phyloP scores from a whole-genome alignment of 768 basidiomycete genomes.

The Podaxis pistillaris region DNA sequence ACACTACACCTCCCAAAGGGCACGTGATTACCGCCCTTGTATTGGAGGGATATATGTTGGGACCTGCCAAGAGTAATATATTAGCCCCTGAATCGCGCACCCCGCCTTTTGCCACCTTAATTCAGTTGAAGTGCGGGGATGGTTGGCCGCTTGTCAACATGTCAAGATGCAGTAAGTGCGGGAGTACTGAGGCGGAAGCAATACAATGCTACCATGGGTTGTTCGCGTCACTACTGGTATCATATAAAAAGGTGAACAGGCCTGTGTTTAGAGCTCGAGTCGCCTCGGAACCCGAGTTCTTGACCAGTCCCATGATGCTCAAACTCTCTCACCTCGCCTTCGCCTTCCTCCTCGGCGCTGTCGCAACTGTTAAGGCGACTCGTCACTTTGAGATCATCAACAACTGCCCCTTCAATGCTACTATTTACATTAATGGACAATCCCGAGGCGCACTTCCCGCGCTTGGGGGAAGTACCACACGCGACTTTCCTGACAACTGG shows the following conservation, averaged over 20 bases:
- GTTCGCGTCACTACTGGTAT: no score
- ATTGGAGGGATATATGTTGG: background rate
- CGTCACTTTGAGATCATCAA: slow-evolving; percentile 24
- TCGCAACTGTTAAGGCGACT: slow-evolving; percentile 5
- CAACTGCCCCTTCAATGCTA: slow-evolving; percentile 24
- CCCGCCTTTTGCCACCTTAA: background rate
- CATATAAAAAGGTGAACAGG: no score
- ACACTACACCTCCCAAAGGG: no score
- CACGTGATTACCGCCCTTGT: no score
- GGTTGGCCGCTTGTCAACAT: background rate
- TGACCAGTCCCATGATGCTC: background rate
- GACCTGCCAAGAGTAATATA: background rate
- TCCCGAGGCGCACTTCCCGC: slow-evolving; percentile 19
- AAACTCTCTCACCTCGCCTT: background rate
- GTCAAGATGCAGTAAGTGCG: background rate
- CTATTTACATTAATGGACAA: slow-evolving; percentile 25
- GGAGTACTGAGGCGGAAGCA: background rate
- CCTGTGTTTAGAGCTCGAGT: background rate
- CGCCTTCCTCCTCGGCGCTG: background rate
- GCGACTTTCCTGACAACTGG: slow-evolving; percentile 19
- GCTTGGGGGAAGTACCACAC: slow-evolving; percentile 18
- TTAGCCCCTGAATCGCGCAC: no score
- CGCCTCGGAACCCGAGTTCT: background rate
- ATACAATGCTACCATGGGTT: background rate
- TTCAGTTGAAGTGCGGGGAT: background rate